Base-by-base conservation (phyloP, 2,329 filamentous ascomycete species). In the Fusarium miscanthi region DNA sequence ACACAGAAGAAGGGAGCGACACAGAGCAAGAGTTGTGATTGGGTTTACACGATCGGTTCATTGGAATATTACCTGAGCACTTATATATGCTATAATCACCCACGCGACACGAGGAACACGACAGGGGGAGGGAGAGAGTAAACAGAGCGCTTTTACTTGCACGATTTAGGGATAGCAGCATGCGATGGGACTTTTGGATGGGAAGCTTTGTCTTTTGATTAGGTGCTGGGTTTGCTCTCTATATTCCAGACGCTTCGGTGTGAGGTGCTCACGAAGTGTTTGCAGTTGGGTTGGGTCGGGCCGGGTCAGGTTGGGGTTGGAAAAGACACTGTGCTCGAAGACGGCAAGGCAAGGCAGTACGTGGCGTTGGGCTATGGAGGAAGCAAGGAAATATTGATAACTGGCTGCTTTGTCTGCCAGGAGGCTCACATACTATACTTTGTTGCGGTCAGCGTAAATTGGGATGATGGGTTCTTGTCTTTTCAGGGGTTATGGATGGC, bases 21-120 rank as follows among this genome's bases (percentile, higher is more conserved):
- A 79, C 79, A 33, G 79, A 79, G 59, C 75, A 78, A 66, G 75
- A 76, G 66, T 70, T 67, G 37, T 74, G 63, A 60, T 63, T 56
- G 25, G 63, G 46, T 61, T 56, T 40, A 53, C 49, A 48, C 27
- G 51, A 42, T 41, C 48, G 45, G 43, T 49, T 61, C 57, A 43
- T 49, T 25, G 19, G 38, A 59, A 49, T 52, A 12, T 51, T 53
- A 59, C 38, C 42, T 31, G 42, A 51, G 59, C 49, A 45, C 65
- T 62, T 73, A 72, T 70, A 72, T 73, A 75, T 71, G 59, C 61
- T 73, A 67, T 69, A 70, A 66, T 73, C 42, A 69, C 63, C 49
- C 42, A 72, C 60, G 63, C 60, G 72, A 74, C 41, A 73, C 53
- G 66, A 68, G 41, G 62, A 66, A 59, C 54, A 61, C 56, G 67